Conservation (phyloP, 805 yeast species). For the Candida tallmaniae region DNA sequence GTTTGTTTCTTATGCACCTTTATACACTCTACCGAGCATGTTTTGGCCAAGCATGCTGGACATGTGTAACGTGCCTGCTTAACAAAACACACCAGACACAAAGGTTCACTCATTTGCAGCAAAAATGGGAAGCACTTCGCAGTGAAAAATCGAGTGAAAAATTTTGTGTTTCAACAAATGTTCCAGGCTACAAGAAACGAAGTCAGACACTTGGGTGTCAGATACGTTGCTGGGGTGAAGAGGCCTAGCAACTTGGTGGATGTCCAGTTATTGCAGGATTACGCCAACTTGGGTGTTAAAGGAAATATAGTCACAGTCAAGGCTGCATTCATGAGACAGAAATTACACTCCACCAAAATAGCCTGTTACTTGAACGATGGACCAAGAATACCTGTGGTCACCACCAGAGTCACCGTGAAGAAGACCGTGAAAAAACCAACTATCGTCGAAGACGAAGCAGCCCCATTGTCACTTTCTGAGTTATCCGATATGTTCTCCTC, state of each 20-base stretch:
- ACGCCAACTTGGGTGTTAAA: conserved; percentile 55
- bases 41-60: conserved; percentile 65
- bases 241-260: conserved; percentile 14
- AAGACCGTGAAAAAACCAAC: conserved; percentile 5
- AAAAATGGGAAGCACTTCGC: no score
- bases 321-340: conserved; percentile 81
- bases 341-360: conserved; percentile 63
- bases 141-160: no score
- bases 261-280: conserved; percentile 73
- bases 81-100: conserved; percentile 33
- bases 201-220: no score
- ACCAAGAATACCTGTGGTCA: conserved; percentile 41
- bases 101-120: no score
- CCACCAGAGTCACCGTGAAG: conserved; percentile 7
- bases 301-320: conserved; percentile 75
- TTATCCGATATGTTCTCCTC: conserved; percentile 29
- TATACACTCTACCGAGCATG: conserved; percentile 73
- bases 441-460: conserved; percentile 8
- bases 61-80: conserved; percentile 61
- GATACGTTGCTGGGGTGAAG: not conserved
- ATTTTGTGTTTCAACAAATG: no score
- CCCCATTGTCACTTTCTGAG: conserved; percentile 35
- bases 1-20: conserved; percentile 59
- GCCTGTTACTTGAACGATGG: conserved; percentile 59
- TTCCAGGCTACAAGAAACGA: not conserved